Conservation (phyloP, 208 protist genomes). For the Phytomonas sp. region DNA sequence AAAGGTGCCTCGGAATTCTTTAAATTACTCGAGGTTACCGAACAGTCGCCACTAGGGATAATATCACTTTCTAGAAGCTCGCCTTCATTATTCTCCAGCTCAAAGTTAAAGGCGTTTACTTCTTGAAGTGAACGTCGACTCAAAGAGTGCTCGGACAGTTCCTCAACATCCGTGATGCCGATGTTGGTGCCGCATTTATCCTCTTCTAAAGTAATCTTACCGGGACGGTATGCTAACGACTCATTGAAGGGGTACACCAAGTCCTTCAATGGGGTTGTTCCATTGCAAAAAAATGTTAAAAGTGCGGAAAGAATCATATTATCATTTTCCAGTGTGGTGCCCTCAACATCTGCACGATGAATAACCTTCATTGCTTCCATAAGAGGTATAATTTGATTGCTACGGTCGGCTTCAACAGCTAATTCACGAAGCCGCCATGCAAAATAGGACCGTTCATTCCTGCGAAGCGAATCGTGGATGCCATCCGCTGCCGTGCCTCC, state of each 20-base stretch:
- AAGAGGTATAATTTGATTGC: constrained; percentile 21
- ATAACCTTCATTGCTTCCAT: constrained; percentile 70
- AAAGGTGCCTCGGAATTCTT: constrained; percentile 12
- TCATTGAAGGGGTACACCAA: constrained; percentile 38
- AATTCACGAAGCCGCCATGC: constrained; percentile 55
- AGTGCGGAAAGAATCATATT: constrained; percentile 52
- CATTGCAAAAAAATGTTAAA: constrained; percentile 55
- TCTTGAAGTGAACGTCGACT: constrained; percentile 5
- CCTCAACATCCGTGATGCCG: background rate
- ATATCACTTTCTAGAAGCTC: constrained; percentile 34
- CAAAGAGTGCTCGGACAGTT: background rate
- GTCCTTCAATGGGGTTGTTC: constrained; percentile 34
- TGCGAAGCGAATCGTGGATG: constrained; percentile 25
- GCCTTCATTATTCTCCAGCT: constrained; percentile 13
- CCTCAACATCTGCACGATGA: constrained; percentile 75
- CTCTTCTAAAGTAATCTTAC: background rate
- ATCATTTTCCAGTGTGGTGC: constrained; percentile 59
- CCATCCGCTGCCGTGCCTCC: constrained; percentile 9
- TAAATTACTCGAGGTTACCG: background rate
- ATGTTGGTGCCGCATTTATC: background rate
- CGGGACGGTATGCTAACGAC: constrained; percentile 37
- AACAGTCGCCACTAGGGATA: background rate
- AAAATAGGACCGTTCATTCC: constrained; percentile 65
- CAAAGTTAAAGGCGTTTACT: constrained; percentile 33
- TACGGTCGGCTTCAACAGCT: constrained; percentile 18